phyloP scores from a whole-genome alignment of 345 rosid species.

The Eucalyptus tenuipes region DNA sequence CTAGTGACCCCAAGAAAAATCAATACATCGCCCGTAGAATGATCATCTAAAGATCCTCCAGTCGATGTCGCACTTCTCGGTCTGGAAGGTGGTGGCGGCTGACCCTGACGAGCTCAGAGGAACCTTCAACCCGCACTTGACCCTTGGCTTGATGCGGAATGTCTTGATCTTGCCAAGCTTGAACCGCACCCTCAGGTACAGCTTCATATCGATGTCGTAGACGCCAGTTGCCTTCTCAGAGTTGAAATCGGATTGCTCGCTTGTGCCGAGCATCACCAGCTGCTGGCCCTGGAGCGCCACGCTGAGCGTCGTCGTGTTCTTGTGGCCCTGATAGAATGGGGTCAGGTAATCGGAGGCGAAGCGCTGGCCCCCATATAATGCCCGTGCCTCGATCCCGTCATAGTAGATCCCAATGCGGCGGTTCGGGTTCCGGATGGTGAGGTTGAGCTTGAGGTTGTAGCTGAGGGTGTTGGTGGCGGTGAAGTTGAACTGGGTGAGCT shows the following conservation, averaged over 20 bases:
- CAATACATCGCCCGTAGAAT: not conserved
- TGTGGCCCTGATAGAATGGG: conserved; percentile 13
- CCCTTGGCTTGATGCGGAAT: conserved; percentile 2
- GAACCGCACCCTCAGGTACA: conserved; percentile 14
- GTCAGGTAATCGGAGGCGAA: not conserved
- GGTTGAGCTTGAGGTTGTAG: conserved; percentile 14
- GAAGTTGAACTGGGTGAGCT: conserved; percentile 17
- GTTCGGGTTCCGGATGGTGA: conserved; percentile 25
- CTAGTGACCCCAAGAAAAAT: not conserved
- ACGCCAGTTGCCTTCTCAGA: not conserved
- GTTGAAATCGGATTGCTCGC: not conserved
- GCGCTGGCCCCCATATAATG: not conserved
- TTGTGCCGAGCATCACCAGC: not conserved
- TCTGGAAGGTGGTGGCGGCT: not conserved
- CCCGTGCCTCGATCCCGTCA: conserved; percentile 14
- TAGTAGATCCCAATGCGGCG: conserved; percentile 25
- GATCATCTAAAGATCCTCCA: not conserved
- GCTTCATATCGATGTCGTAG: conserved; percentile 5
- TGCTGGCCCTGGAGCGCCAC: not conserved
- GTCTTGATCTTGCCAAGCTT: conserved; percentile 11
- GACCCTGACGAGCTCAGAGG: not conserved
- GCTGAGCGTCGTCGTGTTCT: conserved; percentile 1
- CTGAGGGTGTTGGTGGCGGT: not conserved
- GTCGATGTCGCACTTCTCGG: conserved; percentile 5
- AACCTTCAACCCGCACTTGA: conserved; percentile 8